Evolutionary conservation across 331 rosid genomes (phyloP).

Genomic region (Acacia pycnantha): DNA sequence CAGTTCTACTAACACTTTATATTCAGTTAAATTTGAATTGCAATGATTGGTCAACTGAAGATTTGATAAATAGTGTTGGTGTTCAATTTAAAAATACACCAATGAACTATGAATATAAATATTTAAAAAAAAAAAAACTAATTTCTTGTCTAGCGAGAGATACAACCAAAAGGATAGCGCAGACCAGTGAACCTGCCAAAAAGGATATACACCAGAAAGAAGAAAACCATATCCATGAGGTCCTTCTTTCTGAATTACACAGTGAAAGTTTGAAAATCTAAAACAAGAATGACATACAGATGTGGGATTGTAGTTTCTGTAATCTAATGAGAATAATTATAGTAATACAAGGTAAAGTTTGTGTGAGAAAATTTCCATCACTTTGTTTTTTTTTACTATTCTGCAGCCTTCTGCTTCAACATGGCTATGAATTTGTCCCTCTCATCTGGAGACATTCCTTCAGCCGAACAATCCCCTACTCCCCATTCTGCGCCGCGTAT

Average conservation of each 20-base stretch:
- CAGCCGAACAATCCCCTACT: conserved; percentile 88
- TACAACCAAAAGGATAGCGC: background rate
- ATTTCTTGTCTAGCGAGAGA: background rate
- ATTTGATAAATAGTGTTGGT: background rate
- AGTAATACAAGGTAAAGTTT: conserved; percentile 1
- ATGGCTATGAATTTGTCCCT: conserved; percentile 69
- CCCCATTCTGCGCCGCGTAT: conserved; percentile 96
- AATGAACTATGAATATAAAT: background rate
- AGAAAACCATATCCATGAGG: background rate
- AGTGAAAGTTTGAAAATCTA: conserved; percentile 2
- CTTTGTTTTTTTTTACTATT: conserved; percentile 16
- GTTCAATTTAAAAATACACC: background rate
- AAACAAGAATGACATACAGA: background rate
- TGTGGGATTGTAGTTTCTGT: background rate
- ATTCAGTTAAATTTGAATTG: too few relatives aligned
- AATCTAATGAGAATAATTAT: background rate
- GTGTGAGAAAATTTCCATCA: background rate
- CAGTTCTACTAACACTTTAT: background rate
- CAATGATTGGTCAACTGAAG: background rate
- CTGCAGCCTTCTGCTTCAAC: conserved; percentile 73
- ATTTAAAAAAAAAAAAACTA: background rate
- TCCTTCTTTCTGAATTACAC: background rate
- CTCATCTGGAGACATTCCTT: conserved; percentile 72
- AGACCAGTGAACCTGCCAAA: background rate
- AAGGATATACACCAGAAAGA: background rate